These are phyloP conservation scores for Vigna hirtella DNA, from an alignment of 306 rosid genomes.

Conservation along the genomic window DNA sequence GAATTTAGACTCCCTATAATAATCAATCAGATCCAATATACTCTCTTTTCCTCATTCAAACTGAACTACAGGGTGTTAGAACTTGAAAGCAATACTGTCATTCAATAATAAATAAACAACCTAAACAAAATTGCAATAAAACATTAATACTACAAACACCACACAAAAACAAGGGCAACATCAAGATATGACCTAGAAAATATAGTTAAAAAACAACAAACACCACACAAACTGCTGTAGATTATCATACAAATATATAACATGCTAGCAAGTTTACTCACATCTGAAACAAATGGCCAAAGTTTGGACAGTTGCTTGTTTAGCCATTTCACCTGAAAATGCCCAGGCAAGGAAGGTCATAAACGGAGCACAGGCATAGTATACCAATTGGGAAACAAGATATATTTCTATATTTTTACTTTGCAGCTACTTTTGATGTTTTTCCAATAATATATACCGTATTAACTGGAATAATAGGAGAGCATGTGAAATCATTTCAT, in stretches of 20 bases:
- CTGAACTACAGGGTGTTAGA: conserved; percentile 27
- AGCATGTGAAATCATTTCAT: conserved; percentile 1
- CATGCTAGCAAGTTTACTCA: conserved; percentile 51
- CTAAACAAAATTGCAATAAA: conserved; percentile 9
- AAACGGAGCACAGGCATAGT: conserved; percentile 27
- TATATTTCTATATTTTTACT: conserved; percentile 9
- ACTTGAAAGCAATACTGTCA: conserved; percentile 4
- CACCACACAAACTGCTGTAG: conserved; percentile 24
- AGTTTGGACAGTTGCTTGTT: conserved; percentile 85
- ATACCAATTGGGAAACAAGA: conserved; percentile 28
- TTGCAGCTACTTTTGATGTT: conserved; percentile 28
- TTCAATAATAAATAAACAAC: conserved; percentile 23
- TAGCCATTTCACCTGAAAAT: conserved; percentile 91
- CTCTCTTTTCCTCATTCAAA: conserved; percentile 28
- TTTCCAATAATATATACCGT: conserved; percentile 10
- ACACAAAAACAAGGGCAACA: conserved; percentile 4
- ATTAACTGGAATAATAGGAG: conserved; percentile 23
- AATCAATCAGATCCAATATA: conserved; percentile 26
- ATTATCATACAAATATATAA: conserved; percentile 35
- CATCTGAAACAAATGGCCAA: conserved; percentile 96
- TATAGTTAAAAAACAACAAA: conserved; percentile 14
- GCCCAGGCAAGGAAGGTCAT: conserved; percentile 45
- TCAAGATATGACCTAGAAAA: conserved; percentile 37
- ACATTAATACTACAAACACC: conserved; percentile 4
- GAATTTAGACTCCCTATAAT: conserved; percentile 8